Conservation (phyloP, 2,329 filamentous ascomycete genomes). For the Pyricularia sp. region DNA sequence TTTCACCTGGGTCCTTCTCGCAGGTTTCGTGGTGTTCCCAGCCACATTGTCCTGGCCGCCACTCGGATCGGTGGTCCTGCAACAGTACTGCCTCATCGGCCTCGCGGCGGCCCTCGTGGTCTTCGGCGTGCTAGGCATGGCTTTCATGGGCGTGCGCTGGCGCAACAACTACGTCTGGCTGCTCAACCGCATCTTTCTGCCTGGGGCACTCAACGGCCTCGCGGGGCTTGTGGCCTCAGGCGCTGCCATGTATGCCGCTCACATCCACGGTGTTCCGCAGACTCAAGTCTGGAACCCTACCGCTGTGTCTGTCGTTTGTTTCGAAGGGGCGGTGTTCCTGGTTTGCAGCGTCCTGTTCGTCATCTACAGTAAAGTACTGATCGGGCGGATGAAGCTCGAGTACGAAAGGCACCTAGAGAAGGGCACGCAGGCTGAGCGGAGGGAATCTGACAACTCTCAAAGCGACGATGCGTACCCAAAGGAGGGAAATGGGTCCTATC, state of each 20-base stretch:
- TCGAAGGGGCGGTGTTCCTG: constrained; percentile 19
- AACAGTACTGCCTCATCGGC: constrained; percentile 24
- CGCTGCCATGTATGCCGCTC: constrained; percentile 30
- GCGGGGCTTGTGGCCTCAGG: constrained; percentile 37
- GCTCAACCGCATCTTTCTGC: constrained; percentile 35
- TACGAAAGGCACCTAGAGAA: constrained; percentile 11
- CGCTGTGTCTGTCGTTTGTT: constrained; percentile 24
- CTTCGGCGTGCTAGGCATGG: constrained; percentile 25
- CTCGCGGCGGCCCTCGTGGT: constrained; percentile 20
- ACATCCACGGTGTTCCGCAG: neutral
- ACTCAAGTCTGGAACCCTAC: constrained; percentile 25
- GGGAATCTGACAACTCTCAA: constrained; percentile 3
- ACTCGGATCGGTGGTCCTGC: constrained; percentile 1
- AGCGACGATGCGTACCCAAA: neutral
- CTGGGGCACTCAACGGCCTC: constrained; percentile 29
- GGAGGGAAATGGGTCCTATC: neutral
- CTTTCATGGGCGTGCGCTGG: constrained; percentile 29
- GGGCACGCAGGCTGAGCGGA: neutral
- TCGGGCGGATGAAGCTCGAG: constrained; percentile 17
- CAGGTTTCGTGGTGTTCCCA: constrained; percentile 38
- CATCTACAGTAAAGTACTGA: constrained; percentile 17
- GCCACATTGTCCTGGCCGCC: constrained; percentile 31
- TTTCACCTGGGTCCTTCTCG: constrained; percentile 36
- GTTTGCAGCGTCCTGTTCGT: constrained; percentile 16
- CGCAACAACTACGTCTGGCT: constrained; percentile 40